Percentiles rank a stretch among this genome's conserved stretches.
Conservation (phyloP, 2,329 filamentous ascomycete genomes). For the Epichloe typhina region DNA sequence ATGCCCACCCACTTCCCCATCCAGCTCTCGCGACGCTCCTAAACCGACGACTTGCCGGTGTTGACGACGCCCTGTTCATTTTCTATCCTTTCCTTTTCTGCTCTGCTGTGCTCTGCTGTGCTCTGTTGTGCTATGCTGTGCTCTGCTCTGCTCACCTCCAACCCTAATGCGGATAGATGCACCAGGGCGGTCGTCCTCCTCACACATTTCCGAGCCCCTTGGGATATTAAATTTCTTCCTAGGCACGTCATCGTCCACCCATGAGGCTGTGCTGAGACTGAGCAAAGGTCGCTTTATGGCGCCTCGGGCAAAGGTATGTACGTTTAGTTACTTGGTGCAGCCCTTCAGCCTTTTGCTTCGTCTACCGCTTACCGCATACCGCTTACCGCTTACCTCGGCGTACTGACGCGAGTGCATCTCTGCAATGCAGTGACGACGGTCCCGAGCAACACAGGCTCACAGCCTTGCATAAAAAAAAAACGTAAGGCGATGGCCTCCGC, state of each 20-base stretch:
- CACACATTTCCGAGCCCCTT: neutral
- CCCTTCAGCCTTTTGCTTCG: neutral
- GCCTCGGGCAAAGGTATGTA: neutral
- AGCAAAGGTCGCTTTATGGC: slow-evolving; percentile 2
- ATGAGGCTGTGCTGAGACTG: slow-evolving; percentile 1
- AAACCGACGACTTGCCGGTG: neutral
- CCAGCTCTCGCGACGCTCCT: neutral
- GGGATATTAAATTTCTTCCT: neutral
- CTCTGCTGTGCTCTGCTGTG: too few relatives aligned
- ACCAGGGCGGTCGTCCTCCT: neutral
- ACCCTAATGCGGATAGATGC: neutral
- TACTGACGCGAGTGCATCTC: neutral
- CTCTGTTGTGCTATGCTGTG: neutral
- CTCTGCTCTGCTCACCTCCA: neutral
- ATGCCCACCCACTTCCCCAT: neutral
- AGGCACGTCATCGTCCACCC: neutral
- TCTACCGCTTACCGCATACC: too few relatives aligned
- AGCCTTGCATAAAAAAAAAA: slow-evolving; percentile 2
- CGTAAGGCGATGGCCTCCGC: slow-evolving; percentile 11
- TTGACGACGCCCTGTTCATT: too few relatives aligned
- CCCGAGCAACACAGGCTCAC: slow-evolving; percentile 8
- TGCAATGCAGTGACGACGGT: slow-evolving; percentile 1
- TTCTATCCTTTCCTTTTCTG: too few relatives aligned
- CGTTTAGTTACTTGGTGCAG: neutral
- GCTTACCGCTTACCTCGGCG: neutral